A percentile compares a stretch with the other conserved stretches of the same genome.
Evolutionary conservation across 164 flowering plant species (phyloP).

Genomic region (Litsea cubeba): DNA sequence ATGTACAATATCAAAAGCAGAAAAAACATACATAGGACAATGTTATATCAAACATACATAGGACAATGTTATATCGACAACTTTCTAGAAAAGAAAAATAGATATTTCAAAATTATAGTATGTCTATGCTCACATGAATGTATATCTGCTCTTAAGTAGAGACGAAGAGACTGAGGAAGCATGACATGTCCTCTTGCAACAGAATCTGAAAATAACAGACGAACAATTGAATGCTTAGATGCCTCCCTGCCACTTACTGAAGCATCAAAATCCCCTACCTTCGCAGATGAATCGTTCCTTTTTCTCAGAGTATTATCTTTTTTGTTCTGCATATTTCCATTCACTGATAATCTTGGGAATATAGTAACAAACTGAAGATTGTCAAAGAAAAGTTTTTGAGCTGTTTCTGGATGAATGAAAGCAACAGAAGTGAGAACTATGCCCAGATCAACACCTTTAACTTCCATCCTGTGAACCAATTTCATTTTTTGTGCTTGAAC

Average conservation of each 20-base stretch:
- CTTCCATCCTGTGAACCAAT: slow-evolving; percentile 32
- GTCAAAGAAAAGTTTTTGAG: slow-evolving; percentile 37
- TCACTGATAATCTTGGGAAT: slow-evolving; percentile 38
- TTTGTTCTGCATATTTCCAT: slow-evolving; percentile 28
- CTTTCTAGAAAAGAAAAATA: no score
- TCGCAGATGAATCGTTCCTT: slow-evolving; percentile 27
- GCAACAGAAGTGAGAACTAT: slow-evolving; percentile 69
- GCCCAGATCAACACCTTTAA: slow-evolving; percentile 52
- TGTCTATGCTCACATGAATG: slow-evolving; percentile 67
- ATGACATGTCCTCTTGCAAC: slow-evolving; percentile 83
- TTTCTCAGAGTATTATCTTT: slow-evolving; percentile 21
- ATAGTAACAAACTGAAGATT: slow-evolving; percentile 55
- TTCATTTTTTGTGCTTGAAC: slow-evolving; percentile 57
- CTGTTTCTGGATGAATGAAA: slow-evolving; percentile 86
- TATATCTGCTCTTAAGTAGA: slow-evolving; percentile 49
- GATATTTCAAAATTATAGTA: not conserved
- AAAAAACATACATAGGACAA: not conserved
- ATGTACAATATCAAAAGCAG: not conserved
- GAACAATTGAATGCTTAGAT: slow-evolving; percentile 45
- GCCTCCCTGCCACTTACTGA: slow-evolving; percentile 30
- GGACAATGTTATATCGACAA: no score
- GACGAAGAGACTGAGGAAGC: slow-evolving; percentile 67
- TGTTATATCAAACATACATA: not conserved
- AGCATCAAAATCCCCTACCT: slow-evolving; percentile 30
- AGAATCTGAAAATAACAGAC: slow-evolving; percentile 52